A percentile compares a stretch with the other conserved stretches of the same genome.
These are phyloP conservation scores for Fusarium sp. DNA, from an alignment of 2,329 filamentous ascomycete genomes.

Conservation along the genomic window DNA sequence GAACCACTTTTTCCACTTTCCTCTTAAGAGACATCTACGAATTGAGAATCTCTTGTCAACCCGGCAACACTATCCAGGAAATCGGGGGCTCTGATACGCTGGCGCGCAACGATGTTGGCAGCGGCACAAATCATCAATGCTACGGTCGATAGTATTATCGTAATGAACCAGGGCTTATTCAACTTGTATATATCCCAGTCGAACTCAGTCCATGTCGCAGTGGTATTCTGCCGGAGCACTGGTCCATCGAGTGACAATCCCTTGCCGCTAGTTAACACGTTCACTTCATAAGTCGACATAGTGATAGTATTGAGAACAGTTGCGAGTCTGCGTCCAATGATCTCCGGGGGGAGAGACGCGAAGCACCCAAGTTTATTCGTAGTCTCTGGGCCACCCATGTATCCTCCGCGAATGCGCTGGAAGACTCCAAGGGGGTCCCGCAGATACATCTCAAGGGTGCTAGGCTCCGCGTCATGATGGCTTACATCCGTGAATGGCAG, in stretches of 20 bases:
- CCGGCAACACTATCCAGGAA: not conserved
- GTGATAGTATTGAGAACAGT: not conserved
- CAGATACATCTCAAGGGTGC: not conserved
- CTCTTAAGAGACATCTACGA: accelerated
- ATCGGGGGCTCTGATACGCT: not conserved
- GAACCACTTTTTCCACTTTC: not conserved
- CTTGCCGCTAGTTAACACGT: not conserved
- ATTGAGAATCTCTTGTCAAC: not conserved
- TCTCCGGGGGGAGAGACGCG: accelerated
- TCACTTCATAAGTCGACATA: not conserved
- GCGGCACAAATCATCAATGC: not conserved
- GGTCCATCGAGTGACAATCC: not conserved
- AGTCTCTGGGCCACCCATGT: not conserved
- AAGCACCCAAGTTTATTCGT: not conserved
- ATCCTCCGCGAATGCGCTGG: accelerated
- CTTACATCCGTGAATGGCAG: not conserved
- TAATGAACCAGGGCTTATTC: not conserved
- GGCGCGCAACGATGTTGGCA: not conserved
- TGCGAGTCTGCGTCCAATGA: not conserved
- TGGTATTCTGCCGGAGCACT: not conserved
- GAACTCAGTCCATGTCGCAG: not conserved
- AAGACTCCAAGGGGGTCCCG: not conserved
- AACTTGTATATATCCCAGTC: not conserved
- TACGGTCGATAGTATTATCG: accelerated
- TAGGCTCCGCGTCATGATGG: accelerated